Base-by-base conservation (phyloP, 2,329 filamentous ascomycete genomes). In the Orbilia blumenaviensis region DNA sequence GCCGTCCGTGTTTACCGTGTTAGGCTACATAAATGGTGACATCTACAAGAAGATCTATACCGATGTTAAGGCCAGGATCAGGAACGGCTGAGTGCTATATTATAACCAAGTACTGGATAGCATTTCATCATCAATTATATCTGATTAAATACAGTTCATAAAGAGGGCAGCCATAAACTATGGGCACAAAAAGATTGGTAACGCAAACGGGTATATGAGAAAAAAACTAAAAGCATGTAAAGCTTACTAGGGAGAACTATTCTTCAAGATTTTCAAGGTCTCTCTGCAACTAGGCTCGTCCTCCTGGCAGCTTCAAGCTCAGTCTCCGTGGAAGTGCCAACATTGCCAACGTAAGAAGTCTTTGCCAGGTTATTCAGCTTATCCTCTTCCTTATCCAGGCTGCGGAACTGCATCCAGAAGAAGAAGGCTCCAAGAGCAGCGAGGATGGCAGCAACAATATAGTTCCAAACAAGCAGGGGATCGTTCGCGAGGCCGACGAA, bases 381-480 rank as follows among this genome's bases (percentile, higher is more conserved):
- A 64, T 86, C 85, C 79, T 87, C 86, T 77, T 84, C 80, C 10
- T 80, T 80, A 78, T 87, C 86, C 29, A 86, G 83, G 78, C 84
- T 82, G 74, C 81, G 83, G 82, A 87, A 88, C 52, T 84, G 78
- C 32, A 83, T 27, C 82, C 84, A 89, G 82, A 91, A 90, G 66
- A 86, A 77, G 29, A 84, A 82, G 21, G 87, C 87, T 2, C 85
- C 83, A 1, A 84, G 27, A 63, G 85, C 85, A 0, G 86, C 85
- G 14, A 84, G 84, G 63, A 83, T 79, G 3, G 85, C 86, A n/a
- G 90, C 82, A 18, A 87, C 87, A 23, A 85, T 84, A 79, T 90
- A 91, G 85, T 92, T 87, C 88, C 89, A 91, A 69, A 89, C 80
- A 79, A 91, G 86, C 78, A 88, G 85, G 21, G 90, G 90, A 80